phyloP scores from a whole-genome alignment of 805 yeast genomes.

The Pichia deserticola region DNA sequence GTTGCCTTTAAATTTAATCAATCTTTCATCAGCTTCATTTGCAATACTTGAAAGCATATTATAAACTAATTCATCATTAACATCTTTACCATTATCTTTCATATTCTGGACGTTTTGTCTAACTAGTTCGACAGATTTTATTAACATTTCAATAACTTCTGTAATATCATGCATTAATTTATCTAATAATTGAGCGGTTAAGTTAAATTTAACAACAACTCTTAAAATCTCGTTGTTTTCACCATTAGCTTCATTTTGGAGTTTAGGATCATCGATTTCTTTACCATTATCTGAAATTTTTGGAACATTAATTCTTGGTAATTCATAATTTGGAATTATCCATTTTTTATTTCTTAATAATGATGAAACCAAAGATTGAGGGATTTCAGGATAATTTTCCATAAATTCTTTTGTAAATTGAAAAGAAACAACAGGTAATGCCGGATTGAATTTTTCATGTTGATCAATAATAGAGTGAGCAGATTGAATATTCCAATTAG shows the following conservation, averaged over 20 bases:
- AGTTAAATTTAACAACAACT: slow-evolving; percentile 70
- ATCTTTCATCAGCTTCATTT: slow-evolving; percentile 43
- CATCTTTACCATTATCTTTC: slow-evolving; percentile 20
- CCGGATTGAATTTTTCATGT: slow-evolving; percentile 53
- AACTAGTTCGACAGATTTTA: slow-evolving; percentile 39
- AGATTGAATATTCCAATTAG: slow-evolving; percentile 7
- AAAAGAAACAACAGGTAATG: slow-evolving; percentile 88
- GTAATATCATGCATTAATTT: slow-evolving; percentile 57
- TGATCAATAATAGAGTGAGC: slow-evolving; percentile 8
- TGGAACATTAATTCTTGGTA: slow-evolving; percentile 40
- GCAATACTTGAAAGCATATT: slow-evolving; percentile 48
- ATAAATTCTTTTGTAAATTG: slow-evolving; percentile 54
- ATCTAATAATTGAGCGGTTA: slow-evolving; percentile 55
- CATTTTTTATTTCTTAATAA: slow-evolving; percentile 73
- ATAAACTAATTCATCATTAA: slow-evolving; percentile 33
- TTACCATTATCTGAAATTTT: slow-evolving; percentile 6
- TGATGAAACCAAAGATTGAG: slow-evolving; percentile 68
- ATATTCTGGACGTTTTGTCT: slow-evolving; percentile 21
- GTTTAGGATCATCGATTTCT: slow-evolving; percentile 19
- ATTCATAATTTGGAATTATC: slow-evolving; percentile 83
- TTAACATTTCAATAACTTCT: slow-evolving; percentile 44
- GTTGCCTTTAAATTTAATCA: slow-evolving; percentile 21
- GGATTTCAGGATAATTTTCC: slow-evolving; percentile 65
- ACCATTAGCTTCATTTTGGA: slow-evolving; percentile 33
- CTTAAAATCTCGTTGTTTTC: slow-evolving; percentile 60